phyloP scores from a whole-genome alignment of 2,329 filamentous ascomycete species.

The Colletotrichum filicis region DNA sequence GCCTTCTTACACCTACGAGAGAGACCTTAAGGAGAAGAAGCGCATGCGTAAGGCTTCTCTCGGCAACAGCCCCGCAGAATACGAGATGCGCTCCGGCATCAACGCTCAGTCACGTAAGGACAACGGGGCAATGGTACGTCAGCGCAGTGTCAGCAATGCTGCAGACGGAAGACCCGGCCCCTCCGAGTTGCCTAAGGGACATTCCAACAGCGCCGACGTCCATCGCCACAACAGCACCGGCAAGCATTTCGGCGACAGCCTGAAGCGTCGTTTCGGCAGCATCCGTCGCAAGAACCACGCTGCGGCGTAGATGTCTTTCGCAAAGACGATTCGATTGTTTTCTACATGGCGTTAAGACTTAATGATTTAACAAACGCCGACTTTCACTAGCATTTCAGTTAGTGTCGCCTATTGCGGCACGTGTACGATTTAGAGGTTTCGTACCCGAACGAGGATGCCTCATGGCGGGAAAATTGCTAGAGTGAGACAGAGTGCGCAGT shows the following conservation, averaged over 20 bases:
- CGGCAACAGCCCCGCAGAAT: conserved; percentile 47
- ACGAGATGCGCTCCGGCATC: conserved; percentile 60
- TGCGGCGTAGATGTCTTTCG: neutral
- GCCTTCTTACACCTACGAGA: conserved; percentile 78
- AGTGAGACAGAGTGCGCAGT: neutral
- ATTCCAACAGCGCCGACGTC: conserved; percentile 41
- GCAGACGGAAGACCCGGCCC: conserved; percentile 40
- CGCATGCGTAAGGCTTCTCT: conserved; percentile 39
- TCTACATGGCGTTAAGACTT: neutral
- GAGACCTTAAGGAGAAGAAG: conserved; percentile 71
- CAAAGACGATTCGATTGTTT: neutral
- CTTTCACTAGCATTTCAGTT: neutral
- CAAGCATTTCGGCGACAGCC: conserved; percentile 58
- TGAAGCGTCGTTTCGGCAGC: conserved; percentile 66
- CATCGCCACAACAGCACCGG: conserved; percentile 55
- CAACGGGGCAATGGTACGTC: conserved; percentile 44
- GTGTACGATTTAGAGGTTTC: conserved; percentile 10
- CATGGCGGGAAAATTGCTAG: neutral
- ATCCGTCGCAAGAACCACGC: conserved; percentile 56
- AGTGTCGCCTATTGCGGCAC: neutral
- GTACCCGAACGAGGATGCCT: neutral
- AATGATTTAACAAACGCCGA: neutral
- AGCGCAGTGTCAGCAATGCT: conserved; percentile 57
- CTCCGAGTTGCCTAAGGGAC: conserved; percentile 33
- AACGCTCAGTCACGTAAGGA: conserved; percentile 39